Percentiles rank a stretch among this genome's conserved stretches.
Evolutionary conservation across 2,329 filamentous ascomycete species (phyloP).

Genomic region (Lecanoromycetidae sp.): DNA sequence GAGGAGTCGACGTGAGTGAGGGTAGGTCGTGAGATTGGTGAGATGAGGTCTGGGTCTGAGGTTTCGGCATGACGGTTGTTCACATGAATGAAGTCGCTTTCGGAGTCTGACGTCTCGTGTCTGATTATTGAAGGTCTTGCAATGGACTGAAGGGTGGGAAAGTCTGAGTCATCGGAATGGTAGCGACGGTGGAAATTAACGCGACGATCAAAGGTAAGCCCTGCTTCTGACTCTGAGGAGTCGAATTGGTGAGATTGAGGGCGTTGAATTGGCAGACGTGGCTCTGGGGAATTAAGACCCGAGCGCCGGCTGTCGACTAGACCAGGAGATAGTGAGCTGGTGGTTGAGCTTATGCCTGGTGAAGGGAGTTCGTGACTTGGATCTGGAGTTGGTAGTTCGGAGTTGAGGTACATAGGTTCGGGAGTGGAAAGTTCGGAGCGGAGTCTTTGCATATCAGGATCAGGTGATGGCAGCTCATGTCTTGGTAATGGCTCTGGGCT

Average conservation of each 20-base stretch:
- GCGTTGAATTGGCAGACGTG: neutral
- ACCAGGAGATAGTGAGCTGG: neutral
- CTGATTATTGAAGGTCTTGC: slow-evolving; percentile 1
- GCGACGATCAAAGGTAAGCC: neutral
- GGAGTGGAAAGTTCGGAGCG: slow-evolving; percentile 18
- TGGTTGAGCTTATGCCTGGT: neutral
- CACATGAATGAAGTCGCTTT: neutral
- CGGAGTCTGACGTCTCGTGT: slow-evolving; percentile 8
- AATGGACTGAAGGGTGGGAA: neutral
- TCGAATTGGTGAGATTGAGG: neutral
- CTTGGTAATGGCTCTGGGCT: slow-evolving; percentile 12
- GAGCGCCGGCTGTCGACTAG: neutral
- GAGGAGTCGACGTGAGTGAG: neutral
- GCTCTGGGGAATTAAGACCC: slow-evolving; percentile 1
- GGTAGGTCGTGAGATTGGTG: neutral
- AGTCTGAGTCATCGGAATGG: slow-evolving; percentile 7
- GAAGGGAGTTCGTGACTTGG: slow-evolving; percentile 16
- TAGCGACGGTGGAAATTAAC: slow-evolving; percentile 4
- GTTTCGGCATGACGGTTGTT: neutral
- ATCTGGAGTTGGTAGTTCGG: slow-evolving; percentile 14
- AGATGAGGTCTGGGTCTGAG: slow-evolving; percentile 1
- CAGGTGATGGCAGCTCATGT: slow-evolving; percentile 7
- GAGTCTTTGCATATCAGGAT: neutral
- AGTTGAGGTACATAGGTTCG: slow-evolving; percentile 10
- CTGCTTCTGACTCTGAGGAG: slow-evolving; percentile 13